Conservation (phyloP, 1,284 basidiomycete species). For the Stereum hirsutum region DNA sequence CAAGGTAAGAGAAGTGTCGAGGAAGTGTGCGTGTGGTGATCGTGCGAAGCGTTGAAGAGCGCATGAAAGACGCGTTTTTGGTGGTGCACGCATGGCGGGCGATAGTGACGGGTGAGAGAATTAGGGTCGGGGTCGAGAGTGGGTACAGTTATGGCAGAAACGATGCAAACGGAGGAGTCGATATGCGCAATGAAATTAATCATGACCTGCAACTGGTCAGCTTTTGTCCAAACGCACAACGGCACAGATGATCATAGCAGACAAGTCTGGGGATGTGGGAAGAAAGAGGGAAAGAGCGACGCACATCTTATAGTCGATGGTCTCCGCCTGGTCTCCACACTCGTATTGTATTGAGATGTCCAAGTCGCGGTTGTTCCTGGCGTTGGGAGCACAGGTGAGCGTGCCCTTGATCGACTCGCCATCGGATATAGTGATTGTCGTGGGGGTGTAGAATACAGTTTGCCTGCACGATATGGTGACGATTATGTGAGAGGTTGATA, state of each 20-base stretch:
- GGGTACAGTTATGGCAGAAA: neutral
- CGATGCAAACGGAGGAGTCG: neutral
- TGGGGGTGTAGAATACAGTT: slow-evolving; percentile 94
- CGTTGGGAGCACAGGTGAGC: slow-evolving; percentile 78
- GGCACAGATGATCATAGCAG: too few relatives aligned
- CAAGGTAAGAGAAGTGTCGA: too few relatives aligned
- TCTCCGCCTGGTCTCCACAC: slow-evolving; percentile 24
- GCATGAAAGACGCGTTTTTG: too few relatives aligned
- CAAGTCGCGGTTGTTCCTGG: slow-evolving; percentile 86
- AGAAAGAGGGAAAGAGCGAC: slow-evolving; percentile 27
- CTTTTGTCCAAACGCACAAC: slow-evolving; percentile 25
- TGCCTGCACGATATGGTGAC: slow-evolving; percentile 39
- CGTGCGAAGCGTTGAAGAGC: too few relatives aligned
- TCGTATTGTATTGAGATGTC: slow-evolving; percentile 82
- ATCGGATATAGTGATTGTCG: slow-evolving; percentile 55
- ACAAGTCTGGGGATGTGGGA: slow-evolving; percentile 9
- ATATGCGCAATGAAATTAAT: slow-evolving; percentile 17
- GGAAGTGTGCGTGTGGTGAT: too few relatives aligned
- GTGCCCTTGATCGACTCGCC: slow-evolving; percentile 68
- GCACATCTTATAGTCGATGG: slow-evolving; percentile 70
- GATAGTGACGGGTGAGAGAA: neutral
- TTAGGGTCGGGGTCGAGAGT: neutral
- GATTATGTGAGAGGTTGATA: slow-evolving; percentile 1
- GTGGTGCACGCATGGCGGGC: too few relatives aligned
- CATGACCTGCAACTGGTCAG: slow-evolving; percentile 70